A percentile compares a stretch with the other conserved stretches of the same genome.
Conservation (phyloP, 345 rosid genomes). For the Lepidium didymum region DNA sequence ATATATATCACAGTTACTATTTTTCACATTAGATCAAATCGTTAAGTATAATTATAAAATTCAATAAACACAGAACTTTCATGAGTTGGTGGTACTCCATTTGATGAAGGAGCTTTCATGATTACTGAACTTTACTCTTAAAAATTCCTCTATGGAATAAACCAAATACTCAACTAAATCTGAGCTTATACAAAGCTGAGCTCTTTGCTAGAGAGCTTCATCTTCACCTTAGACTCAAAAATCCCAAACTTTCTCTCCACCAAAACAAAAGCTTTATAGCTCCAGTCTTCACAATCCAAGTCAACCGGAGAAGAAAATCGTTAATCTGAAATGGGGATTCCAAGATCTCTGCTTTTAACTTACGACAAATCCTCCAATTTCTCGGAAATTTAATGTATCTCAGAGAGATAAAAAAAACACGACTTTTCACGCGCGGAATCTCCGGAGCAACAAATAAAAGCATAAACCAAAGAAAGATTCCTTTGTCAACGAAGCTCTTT, state of each 20-base stretch:
- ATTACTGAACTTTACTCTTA: conserved; percentile 5
- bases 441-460: conserved; percentile 15
- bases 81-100: conserved; percentile 61
- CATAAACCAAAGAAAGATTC: conserved; percentile 13
- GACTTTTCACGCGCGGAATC: conserved; percentile 24
- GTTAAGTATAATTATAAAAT: no score
- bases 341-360: conserved; percentile 26
- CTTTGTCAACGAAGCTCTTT: conserved; percentile 6
- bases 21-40: no score
- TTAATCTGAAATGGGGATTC: conserved; percentile 14
- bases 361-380: conserved; percentile 13
- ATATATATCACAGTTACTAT: no score
- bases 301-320: background rate
- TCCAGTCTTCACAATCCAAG: conserved; percentile 19
- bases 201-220: conserved; percentile 17
- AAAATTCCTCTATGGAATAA: background rate
- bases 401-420: background rate
- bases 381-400: conserved; percentile 2
- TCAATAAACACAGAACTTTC: no score
- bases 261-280: background rate
- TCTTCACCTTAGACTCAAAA: conserved; percentile 9
- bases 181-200: conserved; percentile 24
- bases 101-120: conserved; percentile 85
- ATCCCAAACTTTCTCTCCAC: background rate
- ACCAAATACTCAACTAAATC: conserved; percentile 2